These are phyloP conservation scores for Astragalus glycyphyllos DNA, from an alignment of 306 rosid species.

Conservation along the genomic window DNA sequence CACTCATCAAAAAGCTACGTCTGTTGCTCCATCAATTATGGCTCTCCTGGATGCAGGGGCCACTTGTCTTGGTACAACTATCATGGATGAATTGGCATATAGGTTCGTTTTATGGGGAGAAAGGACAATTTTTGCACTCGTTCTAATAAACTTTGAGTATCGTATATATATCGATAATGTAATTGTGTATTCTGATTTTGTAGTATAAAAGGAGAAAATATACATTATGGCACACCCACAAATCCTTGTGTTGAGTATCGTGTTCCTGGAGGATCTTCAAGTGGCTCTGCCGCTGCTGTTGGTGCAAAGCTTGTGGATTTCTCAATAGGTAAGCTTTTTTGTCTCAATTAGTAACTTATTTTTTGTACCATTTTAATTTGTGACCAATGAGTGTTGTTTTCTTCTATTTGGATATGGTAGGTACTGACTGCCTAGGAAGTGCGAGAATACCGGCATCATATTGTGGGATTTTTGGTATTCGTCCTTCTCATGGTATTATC, in stretches of 20 bases:
- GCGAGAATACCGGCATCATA: constrained; percentile 77
- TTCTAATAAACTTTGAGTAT: not conserved
- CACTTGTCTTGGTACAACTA: constrained; percentile 73
- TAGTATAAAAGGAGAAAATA: constrained; percentile 46
- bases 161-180: too few species aligned
- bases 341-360: constrained; percentile 22
- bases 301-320: constrained; percentile 81
- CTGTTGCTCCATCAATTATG: constrained; percentile 63
- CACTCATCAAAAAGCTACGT: constrained; percentile 70
- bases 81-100: constrained; percentile 94
- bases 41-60: constrained; percentile 73
- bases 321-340: constrained; percentile 61
- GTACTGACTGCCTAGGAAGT: constrained; percentile 76
- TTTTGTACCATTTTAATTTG: not conserved
- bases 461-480: constrained; percentile 54
- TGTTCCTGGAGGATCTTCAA: constrained; percentile 59
- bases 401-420: constrained; percentile 28
- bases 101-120: constrained; percentile 47
- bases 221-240: constrained; percentile 45
- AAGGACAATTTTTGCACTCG: not conserved
- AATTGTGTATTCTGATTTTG: constrained; percentile 14
- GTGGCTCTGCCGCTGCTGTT: constrained; percentile 67
- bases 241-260: constrained; percentile 52
- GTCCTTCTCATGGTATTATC: constrained; percentile 52
- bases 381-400: constrained; percentile 1